Evolutionary conservation across 306 rosid genomes (phyloP), one percentile per base, ranked within the genome.

Genomic region (Cyamopsis tetragonoloba): DNA sequence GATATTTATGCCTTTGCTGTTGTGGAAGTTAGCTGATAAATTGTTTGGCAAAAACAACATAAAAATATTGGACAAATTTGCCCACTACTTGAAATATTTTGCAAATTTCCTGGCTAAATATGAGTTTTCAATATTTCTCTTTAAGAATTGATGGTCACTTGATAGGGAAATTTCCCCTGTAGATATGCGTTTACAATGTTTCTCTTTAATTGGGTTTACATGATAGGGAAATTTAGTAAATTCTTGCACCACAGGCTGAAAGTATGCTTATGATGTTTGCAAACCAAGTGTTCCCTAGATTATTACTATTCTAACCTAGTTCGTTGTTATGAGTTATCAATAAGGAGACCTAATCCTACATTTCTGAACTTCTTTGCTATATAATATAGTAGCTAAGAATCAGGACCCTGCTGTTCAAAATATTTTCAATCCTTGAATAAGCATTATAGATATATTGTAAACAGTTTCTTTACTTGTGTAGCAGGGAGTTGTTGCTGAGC

Each of bases 401-500:
- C 17, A 22, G 30, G 53, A 30, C 13, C 41, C 10, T 54, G 50
- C 26, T 61, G 12, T 34, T 41, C 31, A 66, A 51, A 47, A 31
- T 14, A 14, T 50, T 20, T 49, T 47, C 31, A 32, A 12, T 37
- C 12, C 19, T 42, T 32, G 37, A 32, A 13, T 42, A 31, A 73
- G 46, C 62, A 31, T 19, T 19, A 8, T n/a, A 39, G 9, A 51
- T 30, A 62, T 41, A 38, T 61, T 75, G 30, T 62, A 5, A 65
- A 74, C 57, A 41, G 38, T 73, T 76, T 73, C 44, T 72, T 81
- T 75, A 27, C 66, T 49, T 76, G 39, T 80, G 71, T 80, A 26
- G 8, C 95, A 93, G 99, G 61, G 97, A 95, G 42, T 83, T 95
- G 79, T 80, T 88, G 79, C 84, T 85, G 65, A 90, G 96, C 3